phyloP scores from a whole-genome alignment of 2,329 filamentous ascomycete genomes.

The Penicillium sp. region DNA sequence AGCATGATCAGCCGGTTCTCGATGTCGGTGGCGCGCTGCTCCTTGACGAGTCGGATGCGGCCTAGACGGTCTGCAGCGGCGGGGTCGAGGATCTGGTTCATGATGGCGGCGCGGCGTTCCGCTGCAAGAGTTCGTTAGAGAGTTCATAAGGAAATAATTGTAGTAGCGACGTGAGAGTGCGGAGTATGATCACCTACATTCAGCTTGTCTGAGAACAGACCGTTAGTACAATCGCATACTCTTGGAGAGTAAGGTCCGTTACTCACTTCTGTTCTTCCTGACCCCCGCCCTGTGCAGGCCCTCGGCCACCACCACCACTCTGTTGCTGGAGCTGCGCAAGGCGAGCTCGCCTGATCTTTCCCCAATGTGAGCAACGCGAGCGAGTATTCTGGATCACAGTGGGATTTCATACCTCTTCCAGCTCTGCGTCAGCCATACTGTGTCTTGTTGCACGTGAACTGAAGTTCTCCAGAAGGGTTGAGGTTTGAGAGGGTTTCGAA shows the following conservation, averaged over 20 bases:
- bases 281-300: constrained; percentile 45
- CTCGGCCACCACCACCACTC: constrained; percentile 52
- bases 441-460: constrained; percentile 1
- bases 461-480: neutral
- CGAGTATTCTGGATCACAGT: neutral
- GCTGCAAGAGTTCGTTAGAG: constrained; percentile 17
- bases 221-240: neutral
- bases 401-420: constrained; percentile 52
- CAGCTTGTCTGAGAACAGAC: constrained; percentile 25
- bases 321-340: constrained; percentile 91
- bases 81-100: constrained; percentile 89
- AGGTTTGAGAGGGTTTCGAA: constrained; percentile 1
- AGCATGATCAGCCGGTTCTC: constrained; percentile 92
- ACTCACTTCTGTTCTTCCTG: constrained; percentile 62
- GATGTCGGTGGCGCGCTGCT: constrained; percentile 79
- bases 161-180: neutral
- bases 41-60: constrained; percentile 93
- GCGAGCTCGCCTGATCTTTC: constrained; percentile 81
- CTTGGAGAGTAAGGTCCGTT: neutral
- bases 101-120: constrained; percentile 50
- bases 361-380: constrained; percentile 4
- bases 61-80: constrained; percentile 89
- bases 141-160: no score
- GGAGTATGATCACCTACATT: constrained; percentile 24
- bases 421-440: constrained; percentile 60